These are phyloP conservation scores for Penicillium argentinense DNA, from an alignment of 495 filamentous ascomycete species.

Conservation along the genomic window DNA sequence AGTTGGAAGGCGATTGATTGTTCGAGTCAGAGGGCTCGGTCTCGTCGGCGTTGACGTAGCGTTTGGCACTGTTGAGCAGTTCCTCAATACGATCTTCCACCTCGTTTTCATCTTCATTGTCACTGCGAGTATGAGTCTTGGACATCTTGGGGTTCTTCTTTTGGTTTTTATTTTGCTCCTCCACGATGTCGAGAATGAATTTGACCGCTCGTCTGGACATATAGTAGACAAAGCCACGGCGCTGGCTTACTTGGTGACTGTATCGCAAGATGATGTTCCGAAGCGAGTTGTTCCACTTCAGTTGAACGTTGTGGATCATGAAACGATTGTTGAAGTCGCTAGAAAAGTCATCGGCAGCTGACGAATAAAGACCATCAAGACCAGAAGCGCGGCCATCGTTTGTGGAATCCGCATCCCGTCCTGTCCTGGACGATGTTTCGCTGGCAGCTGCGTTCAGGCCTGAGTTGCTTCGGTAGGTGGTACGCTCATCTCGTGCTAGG, in stretches of 20 bases:
- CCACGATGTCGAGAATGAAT: constrained; percentile 95
- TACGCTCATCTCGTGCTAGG: constrained; percentile 42
- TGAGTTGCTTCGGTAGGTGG: constrained; percentile 19
- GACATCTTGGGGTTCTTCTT: constrained; percentile 44
- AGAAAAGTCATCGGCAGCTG: constrained; percentile 60
- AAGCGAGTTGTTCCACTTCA: constrained; percentile 97
- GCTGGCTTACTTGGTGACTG: constrained; percentile 94
- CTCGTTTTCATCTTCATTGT: constrained; percentile 59
- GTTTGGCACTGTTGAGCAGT: constrained; percentile 79
- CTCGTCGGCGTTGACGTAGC: constrained; percentile 76
- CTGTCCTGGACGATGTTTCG: constrained; percentile 45
- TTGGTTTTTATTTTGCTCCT: constrained; percentile 76
- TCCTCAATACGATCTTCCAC: constrained; percentile 87
- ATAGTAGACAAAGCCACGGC: constrained; percentile 96
- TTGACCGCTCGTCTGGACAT: constrained; percentile 94
- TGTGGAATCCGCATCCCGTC: constrained; percentile 47
- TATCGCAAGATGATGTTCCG: constrained; percentile 96
- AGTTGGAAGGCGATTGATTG: constrained; percentile 24
- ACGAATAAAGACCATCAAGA: constrained; percentile 41
- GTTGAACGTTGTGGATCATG: constrained; percentile 92
- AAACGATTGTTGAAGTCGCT: constrained; percentile 98
- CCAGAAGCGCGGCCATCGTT: constrained; percentile 42
- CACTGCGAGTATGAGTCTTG: constrained; percentile 24
- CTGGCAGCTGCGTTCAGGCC: constrained; percentile 40
- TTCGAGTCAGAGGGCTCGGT: constrained; percentile 34